Evolutionary conservation across 2,329 filamentous ascomycete species (phyloP), one percentile per base, ranked within the genome.

Genomic region (Apiospora koreana): DNA sequence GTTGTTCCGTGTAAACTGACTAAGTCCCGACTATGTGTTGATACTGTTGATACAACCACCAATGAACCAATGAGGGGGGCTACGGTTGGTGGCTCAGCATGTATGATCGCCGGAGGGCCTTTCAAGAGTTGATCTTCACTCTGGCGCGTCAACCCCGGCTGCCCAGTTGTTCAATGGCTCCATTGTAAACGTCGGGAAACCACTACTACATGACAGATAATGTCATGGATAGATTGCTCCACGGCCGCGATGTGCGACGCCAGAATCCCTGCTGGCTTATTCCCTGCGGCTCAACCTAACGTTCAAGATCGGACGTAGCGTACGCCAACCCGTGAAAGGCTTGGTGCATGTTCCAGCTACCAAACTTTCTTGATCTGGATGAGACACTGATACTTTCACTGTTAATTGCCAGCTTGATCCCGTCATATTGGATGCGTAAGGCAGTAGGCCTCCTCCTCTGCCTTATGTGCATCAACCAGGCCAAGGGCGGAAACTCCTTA

Each of bases 71-170:
- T 28, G 10, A 43, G 23, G 62, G 10, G 6, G 31, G 10, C 6
- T 66, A n/a, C 8, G 12, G 38, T 43, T 21, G 64, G 64, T 66
- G 64, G 64, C 64, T 43, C 41, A 66, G 64, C 64, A 21, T 45
- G 64, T 66, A 45, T 66, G 64, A 66, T 66, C 38, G 64, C 25
- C 64, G n/a, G 23, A 2, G 21, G 42, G 8, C 7, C 7, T 21
- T 31, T 9, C 64, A 28, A 43, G n/a, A 42, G 10, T 43, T 41
- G 38, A 43, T 45, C n/a, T 45, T 25, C 14, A 18, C 64, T 28
- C 38, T 31, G 54, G 54, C 18, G 31, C 54, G 3, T 14, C 21
- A 35, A 10, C 21, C 54, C 16, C 41, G 41, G 41, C 41, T 16
- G 41, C 41, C 41, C 54, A 62, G 54, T 14, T 14, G 23, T n/a